Base-by-base conservation (phyloP, 2,329 filamentous ascomycete species). In the Metarhizium anisopliae region DNA sequence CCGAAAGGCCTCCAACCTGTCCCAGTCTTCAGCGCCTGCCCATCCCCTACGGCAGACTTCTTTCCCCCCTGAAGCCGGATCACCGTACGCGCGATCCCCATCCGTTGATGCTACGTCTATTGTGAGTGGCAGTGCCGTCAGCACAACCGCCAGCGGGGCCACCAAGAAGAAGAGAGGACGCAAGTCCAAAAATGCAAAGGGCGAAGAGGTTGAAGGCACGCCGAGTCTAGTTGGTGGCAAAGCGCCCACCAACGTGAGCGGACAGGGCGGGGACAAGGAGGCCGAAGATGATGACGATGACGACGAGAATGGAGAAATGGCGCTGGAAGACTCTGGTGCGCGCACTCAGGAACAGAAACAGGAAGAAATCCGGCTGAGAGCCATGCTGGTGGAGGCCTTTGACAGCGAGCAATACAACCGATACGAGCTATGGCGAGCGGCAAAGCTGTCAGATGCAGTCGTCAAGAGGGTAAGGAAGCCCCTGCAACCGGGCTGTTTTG, bases 11-110 rank as follows among this genome's bases (percentile, higher is more conserved):
- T 90, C 86, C 13, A 80, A 71, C 59, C 74, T 84, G 60, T 84
- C 84, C 3, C 73, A 77, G 30, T 70, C 77, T 8, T 82, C 81
- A 7, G 62, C 66, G 16, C 80, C 81, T 1, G 75, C 80, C 0
- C 87, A 90, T 60, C 87, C 86, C 1, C 81, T 94, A 2, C 87
- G 89, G 43, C 87, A 91, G 65, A 92, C 90, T 4, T 90, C 88
- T 0, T 94, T 91, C 66, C 87, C 88, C 0, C 87, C 88, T 30
- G 85, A 82, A 54, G 56, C 10, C 36, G 70, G 76, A 25, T 83
- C 81, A 2, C 77, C 81, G 0, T 79, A 78, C 45, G 77, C 77
- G 18, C 81, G 86, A 16, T 89, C 85, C 0, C 86, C 86, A 0
- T 87, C 83, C 2, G 75, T 84, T 52, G 85, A 88, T 56, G 77